Percentiles rank a stretch among this genome's conserved stretches.
Evolutionary conservation across 2,329 filamentous ascomycete species (phyloP).

Genomic region (Alternaria postmessia): DNA sequence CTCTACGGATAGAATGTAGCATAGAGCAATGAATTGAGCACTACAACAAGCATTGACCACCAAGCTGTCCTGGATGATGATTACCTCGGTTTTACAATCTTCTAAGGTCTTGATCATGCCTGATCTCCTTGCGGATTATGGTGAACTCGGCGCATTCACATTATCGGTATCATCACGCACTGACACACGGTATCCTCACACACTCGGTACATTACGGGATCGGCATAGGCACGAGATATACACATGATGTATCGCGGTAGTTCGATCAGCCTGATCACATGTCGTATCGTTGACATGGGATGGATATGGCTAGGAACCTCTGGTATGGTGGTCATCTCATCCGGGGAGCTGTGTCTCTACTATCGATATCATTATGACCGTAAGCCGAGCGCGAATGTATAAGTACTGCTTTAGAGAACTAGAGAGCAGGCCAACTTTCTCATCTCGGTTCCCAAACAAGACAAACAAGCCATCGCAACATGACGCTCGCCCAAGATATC

Average conservation of each 20-base stretch:
- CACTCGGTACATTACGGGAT: neutral
- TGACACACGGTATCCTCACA: neutral
- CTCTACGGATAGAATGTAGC: neutral
- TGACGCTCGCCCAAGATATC: constrained; percentile 7
- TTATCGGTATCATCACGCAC: neutral
- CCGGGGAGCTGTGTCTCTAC: neutral
- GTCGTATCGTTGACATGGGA: neutral
- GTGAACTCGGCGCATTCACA: neutral
- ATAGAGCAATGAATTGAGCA: neutral
- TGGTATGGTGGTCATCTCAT: neutral
- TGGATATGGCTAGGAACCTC: neutral
- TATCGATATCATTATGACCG: neutral
- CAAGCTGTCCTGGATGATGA: neutral
- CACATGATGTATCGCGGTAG: neutral
- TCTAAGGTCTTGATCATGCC: neutral
- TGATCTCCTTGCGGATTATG: neutral
- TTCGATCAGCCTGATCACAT: neutral
- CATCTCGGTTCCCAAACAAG: neutral
- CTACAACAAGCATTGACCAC: neutral
- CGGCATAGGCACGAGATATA: neutral
- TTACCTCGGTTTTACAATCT: neutral
- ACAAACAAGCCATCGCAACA: neutral
- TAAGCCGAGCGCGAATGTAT: neutral
- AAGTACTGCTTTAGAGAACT: neutral
- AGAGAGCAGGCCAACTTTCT: neutral